Evolutionary conservation across 2,329 filamentous ascomycete genomes (phyloP).

Genomic region (Colletotrichum filicis): DNA sequence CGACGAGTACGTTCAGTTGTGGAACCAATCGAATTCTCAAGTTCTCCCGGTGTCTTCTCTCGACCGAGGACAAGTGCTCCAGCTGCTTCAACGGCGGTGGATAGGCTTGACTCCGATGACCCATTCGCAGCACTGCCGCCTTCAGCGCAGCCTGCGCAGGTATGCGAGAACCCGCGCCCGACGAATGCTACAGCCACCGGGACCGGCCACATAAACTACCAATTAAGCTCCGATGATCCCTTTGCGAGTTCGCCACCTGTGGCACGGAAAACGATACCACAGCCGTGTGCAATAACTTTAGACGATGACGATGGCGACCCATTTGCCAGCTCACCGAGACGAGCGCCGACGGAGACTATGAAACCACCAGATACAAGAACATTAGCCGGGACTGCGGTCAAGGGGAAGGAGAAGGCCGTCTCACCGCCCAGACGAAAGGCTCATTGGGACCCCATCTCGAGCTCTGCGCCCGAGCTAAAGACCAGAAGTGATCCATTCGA

Average conservation of each 20-base stretch:
- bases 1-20: not conserved
- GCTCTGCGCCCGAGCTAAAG: constrained; percentile 57
- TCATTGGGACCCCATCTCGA: constrained; percentile 64
- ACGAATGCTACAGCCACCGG: constrained; percentile 31
- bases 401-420: constrained; percentile 30
- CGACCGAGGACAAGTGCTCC: not conserved
- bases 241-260: constrained; percentile 39
- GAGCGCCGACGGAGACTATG: not conserved
- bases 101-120: constrained; percentile 21
- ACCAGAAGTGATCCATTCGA: constrained; percentile 18
- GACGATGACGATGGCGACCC: constrained; percentile 19
- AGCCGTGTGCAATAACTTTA: constrained; percentile 14
- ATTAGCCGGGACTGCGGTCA: not conserved
- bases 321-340: not conserved
- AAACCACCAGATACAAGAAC: not conserved
- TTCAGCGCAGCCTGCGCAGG: constrained; percentile 14
- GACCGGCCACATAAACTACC: not conserved
- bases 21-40: constrained; percentile 50
- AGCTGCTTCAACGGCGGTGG: not conserved
- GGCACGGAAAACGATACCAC: not conserved
- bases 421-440: constrained; percentile 39
- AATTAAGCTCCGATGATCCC: constrained; percentile 34
- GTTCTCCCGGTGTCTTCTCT: constrained; percentile 41
- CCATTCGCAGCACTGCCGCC: constrained; percentile 38
- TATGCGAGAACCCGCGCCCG: constrained; percentile 38